Base-by-base conservation (phyloP, 805 yeast species). In the Metschnikowia matae region DNA sequence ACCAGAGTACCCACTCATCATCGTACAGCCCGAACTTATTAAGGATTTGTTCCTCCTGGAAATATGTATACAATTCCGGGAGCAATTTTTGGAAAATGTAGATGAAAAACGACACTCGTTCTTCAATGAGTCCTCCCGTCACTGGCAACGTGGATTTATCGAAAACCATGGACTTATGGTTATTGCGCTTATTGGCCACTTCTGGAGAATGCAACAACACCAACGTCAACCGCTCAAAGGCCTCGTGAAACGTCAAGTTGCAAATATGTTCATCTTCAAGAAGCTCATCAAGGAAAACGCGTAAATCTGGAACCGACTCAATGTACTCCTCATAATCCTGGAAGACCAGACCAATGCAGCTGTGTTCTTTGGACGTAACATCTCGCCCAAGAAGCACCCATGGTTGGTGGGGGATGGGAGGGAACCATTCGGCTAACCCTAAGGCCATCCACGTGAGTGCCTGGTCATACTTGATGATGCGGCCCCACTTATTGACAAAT, bases 1-100 rank as follows among this genome's bases (percentile, higher is more conserved):
- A 91, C 96, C 96, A 91, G 37, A 89, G 77, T 23, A 90, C 73
- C 97, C 97, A 91, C 62, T 85, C 90, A 58, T 88, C 94, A 54
- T 86, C 89, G 52, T 81, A 75, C 58, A 65, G 60, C 3, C 78
- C 77, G 49, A 73, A 74, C 38, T 81, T 77, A 56, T 82, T 82
- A 42, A 87, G 67, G 23, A 87, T 78, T 52, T 86, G 90, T 59
- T 91, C 97, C 60, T 89, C 96, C 36, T 82, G 83, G 54, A 91
- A 80, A 53, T 82, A 87, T 52, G 78, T 80, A 45, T 87, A 84
- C 38, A 91, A 66, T 60, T 88, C 96, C 2, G 96, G 96, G 49
- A 88, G 68, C 35, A 75, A 69, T 57, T 74, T 81, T 54, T 85
- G 77, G 59, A 86, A 73, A 59, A 81, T 75, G 57, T 82, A 77